These are phyloP conservation scores for Fusarium virguliforme DNA, from an alignment of 2,329 filamentous ascomycete species.

Conservation along the genomic window DNA sequence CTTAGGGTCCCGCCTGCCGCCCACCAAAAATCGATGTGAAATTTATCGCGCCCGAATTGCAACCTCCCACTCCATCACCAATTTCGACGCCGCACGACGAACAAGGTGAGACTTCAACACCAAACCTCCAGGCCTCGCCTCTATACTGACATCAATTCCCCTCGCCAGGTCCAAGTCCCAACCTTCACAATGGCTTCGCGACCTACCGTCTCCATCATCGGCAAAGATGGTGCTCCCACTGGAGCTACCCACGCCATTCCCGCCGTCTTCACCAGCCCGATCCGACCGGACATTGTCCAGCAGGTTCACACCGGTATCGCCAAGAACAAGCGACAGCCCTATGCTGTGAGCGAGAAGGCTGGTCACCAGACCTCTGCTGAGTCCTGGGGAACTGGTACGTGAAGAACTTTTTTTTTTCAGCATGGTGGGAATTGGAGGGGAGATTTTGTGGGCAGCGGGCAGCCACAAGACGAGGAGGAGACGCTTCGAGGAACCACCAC, in stretches of 20 bases:
- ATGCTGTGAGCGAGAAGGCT: slow-evolving; percentile 99
- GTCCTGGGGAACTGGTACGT: slow-evolving; percentile 99
- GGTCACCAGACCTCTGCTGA: slow-evolving; percentile 99
- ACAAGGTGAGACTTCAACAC: slow-evolving; percentile 55
- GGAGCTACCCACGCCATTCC: slow-evolving; percentile 93
- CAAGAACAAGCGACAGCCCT: slow-evolving; percentile 99
- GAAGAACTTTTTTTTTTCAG: slow-evolving; percentile 37
- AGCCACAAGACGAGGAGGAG: not conserved
- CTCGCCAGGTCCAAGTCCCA: slow-evolving; percentile 57
- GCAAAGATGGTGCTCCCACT: slow-evolving; percentile 94
- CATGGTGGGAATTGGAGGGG: slow-evolving; percentile 28
- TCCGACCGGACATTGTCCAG: slow-evolving; percentile 99
- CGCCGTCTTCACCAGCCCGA: slow-evolving; percentile 96
- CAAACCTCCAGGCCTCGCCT: slow-evolving; percentile 26
- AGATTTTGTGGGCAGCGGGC: slow-evolving; percentile 39
- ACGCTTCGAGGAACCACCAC: slow-evolving; percentile 13
- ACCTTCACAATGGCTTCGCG: slow-evolving; percentile 87
- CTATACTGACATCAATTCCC: slow-evolving; percentile 39
- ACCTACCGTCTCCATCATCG: slow-evolving; percentile 97
- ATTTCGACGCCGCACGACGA: slow-evolving; percentile 61
- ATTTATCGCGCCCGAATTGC: slow-evolving; percentile 56
- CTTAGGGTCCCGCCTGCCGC: slow-evolving; percentile 57
- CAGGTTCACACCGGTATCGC: slow-evolving; percentile 99
- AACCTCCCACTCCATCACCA: slow-evolving; percentile 56
- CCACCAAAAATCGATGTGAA: slow-evolving; percentile 56